Evolutionary conservation across 2,329 filamentous ascomycete genomes (phyloP).

Genomic region (Fusarium floridanum): DNA sequence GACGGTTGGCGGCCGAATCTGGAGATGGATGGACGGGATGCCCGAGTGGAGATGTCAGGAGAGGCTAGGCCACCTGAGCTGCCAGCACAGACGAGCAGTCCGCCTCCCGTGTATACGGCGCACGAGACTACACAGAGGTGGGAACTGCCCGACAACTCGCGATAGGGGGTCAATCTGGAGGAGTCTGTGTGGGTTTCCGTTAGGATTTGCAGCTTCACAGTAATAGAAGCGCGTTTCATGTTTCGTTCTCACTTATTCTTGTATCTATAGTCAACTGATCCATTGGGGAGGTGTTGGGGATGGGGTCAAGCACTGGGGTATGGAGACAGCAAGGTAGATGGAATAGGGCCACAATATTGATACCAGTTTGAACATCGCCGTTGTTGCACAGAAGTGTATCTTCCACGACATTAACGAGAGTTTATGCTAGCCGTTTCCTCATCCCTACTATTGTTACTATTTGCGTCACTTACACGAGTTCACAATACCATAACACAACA

Average conservation of each 20-base stretch:
- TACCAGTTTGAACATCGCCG: background rate
- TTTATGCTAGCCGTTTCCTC: background rate
- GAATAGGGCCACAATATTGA: background rate
- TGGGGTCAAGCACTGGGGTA: background rate
- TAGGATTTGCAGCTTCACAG: background rate
- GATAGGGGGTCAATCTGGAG: background rate
- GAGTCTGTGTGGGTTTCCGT: background rate
- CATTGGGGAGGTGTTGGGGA: background rate
- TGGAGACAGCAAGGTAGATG: background rate
- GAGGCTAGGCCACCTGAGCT: slow-evolving; percentile 35
- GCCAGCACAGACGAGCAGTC: slow-evolving; percentile 22
- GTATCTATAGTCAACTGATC: background rate
- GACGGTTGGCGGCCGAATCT: slow-evolving; percentile 30
- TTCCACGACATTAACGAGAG: background rate
- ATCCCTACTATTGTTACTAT: background rate
- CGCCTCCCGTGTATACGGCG: slow-evolving; percentile 24
- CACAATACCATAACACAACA: background rate
- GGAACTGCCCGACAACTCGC: slow-evolving; percentile 42
- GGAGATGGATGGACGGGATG: slow-evolving; percentile 40
- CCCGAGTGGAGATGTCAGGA: slow-evolving; percentile 34
- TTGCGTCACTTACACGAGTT: background rate
- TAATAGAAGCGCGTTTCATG: background rate
- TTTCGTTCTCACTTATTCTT: background rate
- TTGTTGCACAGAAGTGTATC: background rate
- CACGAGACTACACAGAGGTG: slow-evolving; percentile 33